Evolutionary conservation across 768 basidiomycete genomes (phyloP).

Genomic region (Pulveroboletus sp.): DNA sequence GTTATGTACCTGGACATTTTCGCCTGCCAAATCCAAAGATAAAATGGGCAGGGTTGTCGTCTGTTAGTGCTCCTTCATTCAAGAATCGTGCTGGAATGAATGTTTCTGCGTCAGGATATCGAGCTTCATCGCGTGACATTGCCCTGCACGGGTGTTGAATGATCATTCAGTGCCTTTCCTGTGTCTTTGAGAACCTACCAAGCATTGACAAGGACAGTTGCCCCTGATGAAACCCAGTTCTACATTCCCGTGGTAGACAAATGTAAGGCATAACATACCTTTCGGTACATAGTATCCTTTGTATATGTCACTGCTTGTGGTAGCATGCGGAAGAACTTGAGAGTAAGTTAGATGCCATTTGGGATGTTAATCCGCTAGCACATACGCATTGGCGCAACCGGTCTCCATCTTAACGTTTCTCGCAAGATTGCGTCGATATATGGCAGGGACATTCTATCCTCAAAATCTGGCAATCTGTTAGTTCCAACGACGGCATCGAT

Average conservation of each 20-base stretch:
- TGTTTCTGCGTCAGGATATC: slow-evolving; percentile 6
- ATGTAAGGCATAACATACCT: slow-evolving; percentile 23
- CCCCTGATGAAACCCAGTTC: background rate
- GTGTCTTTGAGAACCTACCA: slow-evolving; percentile 1
- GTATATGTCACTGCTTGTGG: slow-evolving; percentile 36
- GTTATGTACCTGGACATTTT: slow-evolving; percentile 6
- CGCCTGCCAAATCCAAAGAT: slow-evolving; percentile 12
- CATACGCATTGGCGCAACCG: background rate
- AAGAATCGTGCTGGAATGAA: slow-evolving; percentile 16
- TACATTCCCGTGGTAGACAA: too few species aligned
- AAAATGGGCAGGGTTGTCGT: slow-evolving; percentile 6
- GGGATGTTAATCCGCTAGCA: background rate
- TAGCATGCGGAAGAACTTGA: slow-evolving; percentile 17
- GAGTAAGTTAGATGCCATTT: background rate
- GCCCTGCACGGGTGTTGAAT: background rate
- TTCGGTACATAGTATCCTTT: slow-evolving; percentile 49
- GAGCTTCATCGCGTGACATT: slow-evolving; percentile 12
- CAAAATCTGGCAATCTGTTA: background rate
- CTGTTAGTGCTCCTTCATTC: slow-evolving; percentile 3
- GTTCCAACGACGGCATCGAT: slow-evolving; percentile 1
- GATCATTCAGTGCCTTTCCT: background rate
- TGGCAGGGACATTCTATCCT: background rate
- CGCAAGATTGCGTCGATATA: background rate
- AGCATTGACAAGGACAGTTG: background rate
- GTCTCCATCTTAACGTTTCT: background rate